These are phyloP conservation scores for Ogataea corticis DNA, from an alignment of 805 yeast genomes.

Conservation along the genomic window DNA sequence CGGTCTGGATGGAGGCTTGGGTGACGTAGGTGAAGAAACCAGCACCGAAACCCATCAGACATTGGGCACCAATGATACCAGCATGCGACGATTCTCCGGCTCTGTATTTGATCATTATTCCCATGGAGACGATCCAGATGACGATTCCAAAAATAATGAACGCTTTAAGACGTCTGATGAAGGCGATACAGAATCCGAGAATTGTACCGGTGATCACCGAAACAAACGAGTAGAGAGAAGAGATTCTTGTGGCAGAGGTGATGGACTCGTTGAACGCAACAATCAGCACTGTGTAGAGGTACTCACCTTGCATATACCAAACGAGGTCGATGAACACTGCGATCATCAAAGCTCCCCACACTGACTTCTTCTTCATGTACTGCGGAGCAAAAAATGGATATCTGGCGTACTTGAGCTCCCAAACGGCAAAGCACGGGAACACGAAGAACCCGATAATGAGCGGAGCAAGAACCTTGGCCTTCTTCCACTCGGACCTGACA, in stretches of 20 bases:
- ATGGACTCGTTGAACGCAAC: slow-evolving; percentile 62
- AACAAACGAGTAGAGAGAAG: slow-evolving; percentile 62
- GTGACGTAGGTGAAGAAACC: slow-evolving; percentile 69
- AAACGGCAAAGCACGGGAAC: slow-evolving; percentile 56
- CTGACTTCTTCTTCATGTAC: slow-evolving; percentile 65
- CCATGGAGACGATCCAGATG: slow-evolving; percentile 62
- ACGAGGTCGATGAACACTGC: slow-evolving; percentile 60
- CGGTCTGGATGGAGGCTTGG: slow-evolving; percentile 60
- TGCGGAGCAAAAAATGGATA: slow-evolving; percentile 65
- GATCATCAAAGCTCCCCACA: slow-evolving; percentile 67
- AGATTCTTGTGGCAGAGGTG: slow-evolving; percentile 66
- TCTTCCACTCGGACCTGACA: slow-evolving; percentile 50
- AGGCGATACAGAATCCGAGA: slow-evolving; percentile 53
- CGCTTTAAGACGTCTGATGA: slow-evolving; percentile 53
- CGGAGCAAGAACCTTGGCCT: slow-evolving; percentile 65
- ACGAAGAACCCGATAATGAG: slow-evolving; percentile 64
- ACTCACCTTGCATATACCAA: slow-evolving; percentile 71
- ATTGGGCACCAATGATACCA: slow-evolving; percentile 66
- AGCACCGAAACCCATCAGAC: slow-evolving; percentile 70
- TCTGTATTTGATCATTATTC: slow-evolving; percentile 57
- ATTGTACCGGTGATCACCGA: slow-evolving; percentile 61
- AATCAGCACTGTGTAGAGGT: slow-evolving; percentile 62
- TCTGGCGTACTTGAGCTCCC: slow-evolving; percentile 58
- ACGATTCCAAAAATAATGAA: slow-evolving; percentile 59
- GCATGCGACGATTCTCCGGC: slow-evolving; percentile 45